phyloP scores from a whole-genome alignment of 495 filamentous ascomycete genomes.

The Penicillium parvum region DNA sequence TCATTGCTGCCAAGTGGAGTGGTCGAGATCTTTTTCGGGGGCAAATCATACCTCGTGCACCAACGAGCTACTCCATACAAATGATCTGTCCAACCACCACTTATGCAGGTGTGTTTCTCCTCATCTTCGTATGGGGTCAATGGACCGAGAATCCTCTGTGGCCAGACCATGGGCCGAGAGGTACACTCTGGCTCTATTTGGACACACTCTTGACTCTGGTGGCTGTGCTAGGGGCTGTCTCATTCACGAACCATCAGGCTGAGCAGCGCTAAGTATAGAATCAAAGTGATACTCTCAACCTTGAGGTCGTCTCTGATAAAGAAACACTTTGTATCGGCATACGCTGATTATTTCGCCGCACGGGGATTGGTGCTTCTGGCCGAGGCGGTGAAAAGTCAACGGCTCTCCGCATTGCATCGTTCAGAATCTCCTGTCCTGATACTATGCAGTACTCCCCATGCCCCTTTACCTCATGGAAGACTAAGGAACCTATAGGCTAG shows the following conservation, averaged over 20 bases:
- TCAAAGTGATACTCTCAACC: background rate
- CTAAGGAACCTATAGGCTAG: too few relatives aligned
- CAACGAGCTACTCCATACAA: too few relatives aligned
- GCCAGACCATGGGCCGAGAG: constrained; percentile 14
- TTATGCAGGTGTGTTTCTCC: constrained; percentile 3
- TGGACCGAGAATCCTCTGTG: constrained; percentile 12
- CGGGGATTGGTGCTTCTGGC: constrained; percentile 10
- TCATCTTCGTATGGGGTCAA: constrained; percentile 4
- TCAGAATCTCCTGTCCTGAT: too few relatives aligned
- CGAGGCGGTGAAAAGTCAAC: constrained; percentile 27
- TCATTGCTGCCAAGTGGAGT: constrained; percentile 15
- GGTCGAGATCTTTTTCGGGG: constrained; percentile 10
- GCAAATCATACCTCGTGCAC: constrained; percentile 8
- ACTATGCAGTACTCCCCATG: too few relatives aligned
- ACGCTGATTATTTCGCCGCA: constrained; percentile 20
- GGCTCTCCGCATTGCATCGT: constrained; percentile 29
- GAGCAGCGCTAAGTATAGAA: too few relatives aligned
- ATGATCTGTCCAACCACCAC: constrained; percentile 6
- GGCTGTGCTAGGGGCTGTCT: constrained; percentile 5
- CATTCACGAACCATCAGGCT: too few relatives aligned
- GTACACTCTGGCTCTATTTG: constrained; percentile 11
- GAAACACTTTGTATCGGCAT: constrained; percentile 14
- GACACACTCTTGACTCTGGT: constrained; percentile 2
- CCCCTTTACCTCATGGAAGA: too few relatives aligned
- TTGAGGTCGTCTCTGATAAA: constrained; percentile 3